These are phyloP conservation scores for Vitis hybrid DNA, from an alignment of 177 flowering plant species.

Conservation along the genomic window DNA sequence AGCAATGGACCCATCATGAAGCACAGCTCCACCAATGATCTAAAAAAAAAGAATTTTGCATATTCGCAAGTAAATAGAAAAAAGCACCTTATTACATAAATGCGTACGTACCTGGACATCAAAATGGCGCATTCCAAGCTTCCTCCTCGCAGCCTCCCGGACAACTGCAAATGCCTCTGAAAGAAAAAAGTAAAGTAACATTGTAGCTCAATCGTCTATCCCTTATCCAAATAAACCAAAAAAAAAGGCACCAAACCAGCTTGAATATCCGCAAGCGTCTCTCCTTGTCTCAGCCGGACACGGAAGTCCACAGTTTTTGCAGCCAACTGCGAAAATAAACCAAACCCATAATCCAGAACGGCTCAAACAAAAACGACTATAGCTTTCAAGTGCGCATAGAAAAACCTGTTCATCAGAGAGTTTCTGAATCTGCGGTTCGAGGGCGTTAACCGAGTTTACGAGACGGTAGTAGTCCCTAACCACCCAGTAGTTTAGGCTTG, in stretches of 20 bases:
- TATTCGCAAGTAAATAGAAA: not conserved
- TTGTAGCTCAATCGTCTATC: not conserved
- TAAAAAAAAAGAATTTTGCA: constrained; percentile 15
- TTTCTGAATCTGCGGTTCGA: constrained; percentile 60
- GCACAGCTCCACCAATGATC: constrained; percentile 99
- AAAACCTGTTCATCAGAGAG: constrained; percentile 89
- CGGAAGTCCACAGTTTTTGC: constrained; percentile 82
- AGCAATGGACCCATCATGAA: constrained; percentile 97
- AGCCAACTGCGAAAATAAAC: constrained; percentile 41
- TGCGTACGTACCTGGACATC: constrained; percentile 83
- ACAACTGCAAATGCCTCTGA: constrained; percentile 98
- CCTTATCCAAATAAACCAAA: not conserved
- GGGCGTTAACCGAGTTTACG: constrained; percentile 62
- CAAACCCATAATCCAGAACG: not conserved
- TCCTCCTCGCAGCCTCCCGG: constrained; percentile 94
- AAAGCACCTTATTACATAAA: not conserved
- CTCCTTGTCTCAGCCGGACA: constrained; percentile 64
- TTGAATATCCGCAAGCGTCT: constrained; percentile 88
- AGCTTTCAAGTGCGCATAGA: not conserved
- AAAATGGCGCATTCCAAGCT: constrained; percentile 98
- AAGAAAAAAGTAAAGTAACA: constrained; percentile 2
- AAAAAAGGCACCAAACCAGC: constrained; percentile 48
- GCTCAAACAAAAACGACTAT: not conserved
- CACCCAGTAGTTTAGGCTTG: constrained; percentile 81
- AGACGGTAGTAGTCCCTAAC: constrained; percentile 83